Evolutionary conservation across 169 alveolate genomes (phyloP).

Genomic region (Besnoitia besnoiti): DNA sequence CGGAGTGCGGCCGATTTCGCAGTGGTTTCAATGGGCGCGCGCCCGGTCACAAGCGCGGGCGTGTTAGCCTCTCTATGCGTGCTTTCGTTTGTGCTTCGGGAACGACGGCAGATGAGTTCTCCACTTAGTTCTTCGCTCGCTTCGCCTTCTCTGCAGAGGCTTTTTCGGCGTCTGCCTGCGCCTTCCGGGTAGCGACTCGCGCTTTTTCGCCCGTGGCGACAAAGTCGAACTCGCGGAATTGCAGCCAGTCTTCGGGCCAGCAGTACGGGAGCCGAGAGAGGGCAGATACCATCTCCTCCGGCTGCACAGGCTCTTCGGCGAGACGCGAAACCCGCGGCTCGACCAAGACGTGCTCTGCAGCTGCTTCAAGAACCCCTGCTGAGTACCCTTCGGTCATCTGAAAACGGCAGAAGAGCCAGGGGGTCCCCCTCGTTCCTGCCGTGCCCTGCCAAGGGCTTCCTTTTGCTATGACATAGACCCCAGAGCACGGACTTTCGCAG

Average conservation of each 20-base stretch:
- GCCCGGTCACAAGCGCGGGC: too few species aligned
- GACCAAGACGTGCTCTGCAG: background rate
- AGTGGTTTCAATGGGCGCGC: too few species aligned
- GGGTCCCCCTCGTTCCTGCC: too few species aligned
- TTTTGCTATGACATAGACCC: too few species aligned
- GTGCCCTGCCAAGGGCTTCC: too few species aligned
- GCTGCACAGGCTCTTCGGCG: constrained; percentile 11
- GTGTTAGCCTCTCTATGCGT: too few species aligned
- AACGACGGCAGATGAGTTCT: too few species aligned
- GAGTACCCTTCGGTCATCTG: constrained; percentile 3
- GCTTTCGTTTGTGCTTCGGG: too few species aligned
- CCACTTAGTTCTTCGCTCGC: background rate
- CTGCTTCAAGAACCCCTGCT: background rate
- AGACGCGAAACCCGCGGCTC: background rate
- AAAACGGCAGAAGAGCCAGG: background rate
- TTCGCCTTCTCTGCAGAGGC: constrained; percentile 21
- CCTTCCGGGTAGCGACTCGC: background rate
- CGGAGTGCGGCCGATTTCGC: too few species aligned
- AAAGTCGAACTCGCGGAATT: constrained; percentile 41
- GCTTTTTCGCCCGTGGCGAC: constrained; percentile 53
- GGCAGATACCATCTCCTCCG: constrained; percentile 55
- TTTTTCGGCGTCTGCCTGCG: background rate
- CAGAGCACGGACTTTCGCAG: too few species aligned
- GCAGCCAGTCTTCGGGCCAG: constrained; percentile 62
- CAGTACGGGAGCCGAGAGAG: constrained; percentile 68